A percentile compares a stretch with the other conserved stretches of the same genome.
phyloP scores from a whole-genome alignment of 441 rosid species.

The Gossypium gossypioides region DNA sequence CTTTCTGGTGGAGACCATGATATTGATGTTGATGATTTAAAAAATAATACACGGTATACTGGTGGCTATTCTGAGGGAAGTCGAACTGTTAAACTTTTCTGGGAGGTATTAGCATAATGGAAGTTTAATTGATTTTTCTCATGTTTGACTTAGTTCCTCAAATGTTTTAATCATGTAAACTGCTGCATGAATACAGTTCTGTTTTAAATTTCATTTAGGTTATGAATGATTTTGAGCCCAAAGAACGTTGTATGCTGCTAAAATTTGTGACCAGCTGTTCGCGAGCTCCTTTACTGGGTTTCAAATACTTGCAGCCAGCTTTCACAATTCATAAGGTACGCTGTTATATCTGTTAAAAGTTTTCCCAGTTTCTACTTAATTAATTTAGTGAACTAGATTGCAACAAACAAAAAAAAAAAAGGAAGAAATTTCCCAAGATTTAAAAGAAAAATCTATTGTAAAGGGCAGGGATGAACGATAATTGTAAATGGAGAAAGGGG shows the following conservation, averaged over 20 bases:
- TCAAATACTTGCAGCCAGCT: slow-evolving; percentile 87
- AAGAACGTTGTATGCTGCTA: slow-evolving; percentile 84
- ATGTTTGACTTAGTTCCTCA: not conserved
- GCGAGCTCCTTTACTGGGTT: slow-evolving; percentile 92
- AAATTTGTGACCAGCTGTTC: slow-evolving; percentile 98
- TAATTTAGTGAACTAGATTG: not conserved
- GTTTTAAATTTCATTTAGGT: slow-evolving; percentile 38
- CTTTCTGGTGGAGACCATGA: slow-evolving; percentile 97
- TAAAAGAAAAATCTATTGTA: not conserved
- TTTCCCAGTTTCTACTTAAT: not conserved
- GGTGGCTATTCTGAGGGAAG: slow-evolving; percentile 94
- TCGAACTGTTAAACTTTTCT: slow-evolving; percentile 74
- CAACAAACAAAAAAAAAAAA: not conserved
- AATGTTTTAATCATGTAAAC: not conserved
- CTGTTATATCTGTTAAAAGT: not conserved
- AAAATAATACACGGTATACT: slow-evolving; percentile 71
- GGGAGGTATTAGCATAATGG: slow-evolving; percentile 63
- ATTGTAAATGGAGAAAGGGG: not conserved
- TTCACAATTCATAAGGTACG: slow-evolving; percentile 89
- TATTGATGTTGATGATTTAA: slow-evolving; percentile 81
- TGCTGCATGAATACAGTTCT: not conserved
- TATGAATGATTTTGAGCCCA: slow-evolving; percentile 75
- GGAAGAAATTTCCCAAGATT: not conserved
- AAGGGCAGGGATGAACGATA: not conserved
- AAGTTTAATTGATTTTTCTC: slow-evolving; percentile 11